A percentile compares a stretch with the other conserved stretches of the same genome.
These are phyloP conservation scores for Gardenia jasminoides DNA, from an alignment of 257 asterid species.

Conservation along the genomic window DNA sequence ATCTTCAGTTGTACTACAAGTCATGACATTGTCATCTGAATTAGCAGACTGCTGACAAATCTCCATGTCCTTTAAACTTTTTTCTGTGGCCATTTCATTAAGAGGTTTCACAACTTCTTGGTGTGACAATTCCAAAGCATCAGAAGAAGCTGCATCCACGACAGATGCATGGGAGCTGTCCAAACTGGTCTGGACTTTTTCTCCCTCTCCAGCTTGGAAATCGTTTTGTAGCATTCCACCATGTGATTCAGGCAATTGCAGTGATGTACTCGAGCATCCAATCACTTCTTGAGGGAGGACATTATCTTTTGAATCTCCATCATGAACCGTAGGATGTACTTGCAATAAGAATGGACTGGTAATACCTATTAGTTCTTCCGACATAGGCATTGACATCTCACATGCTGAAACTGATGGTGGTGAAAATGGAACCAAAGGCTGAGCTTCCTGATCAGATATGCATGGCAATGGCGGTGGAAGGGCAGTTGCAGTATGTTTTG, in stretches of 20 bases:
- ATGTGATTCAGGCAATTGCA: constrained; percentile 23
- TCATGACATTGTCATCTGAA: constrained; percentile 28
- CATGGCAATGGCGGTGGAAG: constrained; percentile 16
- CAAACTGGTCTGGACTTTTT: constrained; percentile 10
- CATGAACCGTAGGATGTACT: constrained; percentile 12
- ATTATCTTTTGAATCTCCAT: constrained; percentile 19
- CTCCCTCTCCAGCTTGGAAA: constrained; percentile 17
- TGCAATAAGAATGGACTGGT: constrained; percentile 19
- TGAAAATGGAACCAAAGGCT: constrained; percentile 17
- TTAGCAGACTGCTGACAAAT: constrained; percentile 26
- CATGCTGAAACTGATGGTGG: constrained; percentile 11
- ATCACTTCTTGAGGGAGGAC: constrained; percentile 10
- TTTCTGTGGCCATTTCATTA: constrained; percentile 28
- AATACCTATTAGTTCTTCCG: constrained; percentile 8
- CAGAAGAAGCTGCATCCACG: constrained; percentile 24
- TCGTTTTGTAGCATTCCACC: constrained; percentile 20
- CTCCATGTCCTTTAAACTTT: constrained; percentile 30
- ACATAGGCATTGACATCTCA: constrained; percentile 15
- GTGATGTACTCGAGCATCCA: background rate
- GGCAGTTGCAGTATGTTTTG: constrained; percentile 13
- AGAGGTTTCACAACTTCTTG: constrained; percentile 30
- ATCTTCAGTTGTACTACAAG: constrained; percentile 11
- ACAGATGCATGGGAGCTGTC: constrained; percentile 25
- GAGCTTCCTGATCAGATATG: constrained; percentile 22
- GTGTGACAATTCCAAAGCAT: constrained; percentile 21